A percentile compares a stretch with the other conserved stretches of the same genome.
phyloP scores from a whole-genome alignment of 805 yeast species.

The Millerozyma miso region DNA sequence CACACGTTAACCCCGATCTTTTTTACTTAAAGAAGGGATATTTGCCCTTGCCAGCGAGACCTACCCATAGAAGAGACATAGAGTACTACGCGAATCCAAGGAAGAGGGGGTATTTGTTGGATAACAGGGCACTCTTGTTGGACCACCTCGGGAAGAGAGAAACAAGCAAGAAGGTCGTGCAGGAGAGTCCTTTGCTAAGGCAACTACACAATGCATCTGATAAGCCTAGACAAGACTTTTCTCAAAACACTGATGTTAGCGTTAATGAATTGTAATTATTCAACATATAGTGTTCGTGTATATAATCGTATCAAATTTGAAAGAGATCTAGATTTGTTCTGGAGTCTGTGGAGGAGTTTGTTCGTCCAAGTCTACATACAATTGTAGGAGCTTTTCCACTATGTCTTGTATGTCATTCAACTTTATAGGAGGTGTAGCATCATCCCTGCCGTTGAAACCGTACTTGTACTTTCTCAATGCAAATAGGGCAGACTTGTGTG shows the following conservation, averaged over 20 bases:
- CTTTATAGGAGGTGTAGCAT: constrained; percentile 10
- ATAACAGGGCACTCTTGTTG: constrained; percentile 35
- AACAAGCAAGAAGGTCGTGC: constrained; percentile 17
- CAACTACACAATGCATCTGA: constrained; percentile 32
- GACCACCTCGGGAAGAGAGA: constrained; percentile 25
- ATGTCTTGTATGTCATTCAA: constrained; percentile 33
- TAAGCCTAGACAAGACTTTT: constrained; percentile 11
- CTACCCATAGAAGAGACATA: constrained; percentile 76
- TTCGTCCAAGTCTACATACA: constrained; percentile 31
- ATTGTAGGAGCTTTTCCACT: constrained; percentile 35
- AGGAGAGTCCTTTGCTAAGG: constrained; percentile 33
- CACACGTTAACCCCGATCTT: constrained; percentile 72
- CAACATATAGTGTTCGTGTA: neutral
- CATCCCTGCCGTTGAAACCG: constrained; percentile 15
- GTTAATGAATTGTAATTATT: constrained; percentile 13
- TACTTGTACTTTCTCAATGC: constrained; percentile 35
- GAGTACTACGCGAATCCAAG: constrained; percentile 68
- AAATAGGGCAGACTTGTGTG: constrained; percentile 34
- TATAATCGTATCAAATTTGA: neutral
- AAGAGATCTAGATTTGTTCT: neutral
- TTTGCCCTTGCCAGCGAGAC: constrained; percentile 81
- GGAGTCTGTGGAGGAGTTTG: constrained; percentile 2
- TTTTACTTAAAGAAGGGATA: constrained; percentile 69
- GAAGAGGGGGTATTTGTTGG: constrained; percentile 70
- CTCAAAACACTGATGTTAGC: constrained; percentile 14